Evolutionary conservation across 106 monocot species (phyloP).

Genomic region (Triglochin maritima): DNA sequence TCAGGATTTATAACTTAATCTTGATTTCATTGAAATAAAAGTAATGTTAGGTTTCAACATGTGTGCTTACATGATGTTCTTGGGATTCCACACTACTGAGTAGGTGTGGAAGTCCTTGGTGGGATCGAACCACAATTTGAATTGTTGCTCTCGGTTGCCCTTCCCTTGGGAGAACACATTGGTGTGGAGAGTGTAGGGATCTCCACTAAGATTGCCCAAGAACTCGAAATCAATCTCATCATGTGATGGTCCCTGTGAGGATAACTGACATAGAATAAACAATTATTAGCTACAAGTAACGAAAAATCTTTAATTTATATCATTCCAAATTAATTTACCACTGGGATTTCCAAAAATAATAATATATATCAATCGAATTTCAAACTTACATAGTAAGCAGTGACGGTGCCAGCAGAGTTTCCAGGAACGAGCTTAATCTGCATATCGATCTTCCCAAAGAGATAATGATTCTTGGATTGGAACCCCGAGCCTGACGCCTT

Average conservation of each 20-base stretch:
- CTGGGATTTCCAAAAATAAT: too few species aligned
- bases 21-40: too few species aligned
- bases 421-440: slow-evolving; percentile 14
- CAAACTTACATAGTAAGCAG: slow-evolving; percentile 7
- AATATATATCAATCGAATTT: too few species aligned
- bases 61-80: slow-evolving; percentile 12
- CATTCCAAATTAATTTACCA: too few species aligned
- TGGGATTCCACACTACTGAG: slow-evolving; percentile 19
- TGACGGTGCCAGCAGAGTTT: slow-evolving; percentile 14
- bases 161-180: slow-evolving; percentile 20
- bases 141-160: slow-evolving; percentile 19
- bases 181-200: slow-evolving; percentile 22
- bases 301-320: too few species aligned
- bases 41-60: too few species aligned
- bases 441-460: slow-evolving; percentile 14
- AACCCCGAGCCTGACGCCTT: slow-evolving; percentile 8
- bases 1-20: too few species aligned
- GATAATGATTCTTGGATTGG: slow-evolving; percentile 15
- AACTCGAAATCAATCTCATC: slow-evolving; percentile 25
- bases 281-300: too few species aligned
- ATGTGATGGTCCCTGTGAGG: slow-evolving; percentile 15
- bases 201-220: slow-evolving; percentile 15
- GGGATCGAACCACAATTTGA: slow-evolving; percentile 27
- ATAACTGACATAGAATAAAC: slow-evolving; percentile 1
- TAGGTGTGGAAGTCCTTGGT: slow-evolving; percentile 24